Base-by-base conservation (phyloP, 257 asterid genomes). In the Euphrasia confusa region DNA sequence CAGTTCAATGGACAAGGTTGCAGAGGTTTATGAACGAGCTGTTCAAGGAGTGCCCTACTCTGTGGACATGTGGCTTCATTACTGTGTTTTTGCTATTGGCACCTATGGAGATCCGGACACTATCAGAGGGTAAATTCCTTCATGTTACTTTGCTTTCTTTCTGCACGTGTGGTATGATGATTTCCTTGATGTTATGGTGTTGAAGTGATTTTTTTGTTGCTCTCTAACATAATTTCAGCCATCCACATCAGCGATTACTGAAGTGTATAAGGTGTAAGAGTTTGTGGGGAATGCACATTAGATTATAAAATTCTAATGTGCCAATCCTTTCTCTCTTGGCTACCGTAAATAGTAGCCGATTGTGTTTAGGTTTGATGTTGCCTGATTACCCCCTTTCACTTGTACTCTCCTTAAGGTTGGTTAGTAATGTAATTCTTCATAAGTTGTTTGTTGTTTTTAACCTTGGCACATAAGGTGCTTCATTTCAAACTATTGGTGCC, bases 61-160 rank as follows among this genome's bases (percentile, higher is more conserved):
- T 72, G 99, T 93, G 50, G 99, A 93, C 66, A 87, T 89, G 96
- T 93, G 99, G 99, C 75, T 93, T 79, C 95, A 93, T 72, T 93
- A 93, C 68, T 93, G 95, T 72, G 90, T 75, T 55, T 93, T 89
- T 72, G 74, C 95, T 56, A 83, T 93, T 61, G 74, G 90, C 72
- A 82, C 94, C n/a, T 93, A 83, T 54, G 94, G 92, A 66, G 99
- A 93, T 76, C 94, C 95, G 42, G 95, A 85, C 27, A 77, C 84
- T 63, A 80, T 93, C 71, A 77, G 97, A 83, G 83, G 99, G 99
- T 93, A 93, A 79, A 70, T 63, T 68, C 26, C 42, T 57, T 61
- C 13, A 28, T 45, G 58, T 69, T 53, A 68, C 58, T 48, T 64
- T 77, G 30, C 61, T 58, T 72, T 12, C 56, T 64, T 61, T 68